Conservation (phyloP, 2,329 filamentous ascomycete genomes). For the Fusarium lateritium region DNA sequence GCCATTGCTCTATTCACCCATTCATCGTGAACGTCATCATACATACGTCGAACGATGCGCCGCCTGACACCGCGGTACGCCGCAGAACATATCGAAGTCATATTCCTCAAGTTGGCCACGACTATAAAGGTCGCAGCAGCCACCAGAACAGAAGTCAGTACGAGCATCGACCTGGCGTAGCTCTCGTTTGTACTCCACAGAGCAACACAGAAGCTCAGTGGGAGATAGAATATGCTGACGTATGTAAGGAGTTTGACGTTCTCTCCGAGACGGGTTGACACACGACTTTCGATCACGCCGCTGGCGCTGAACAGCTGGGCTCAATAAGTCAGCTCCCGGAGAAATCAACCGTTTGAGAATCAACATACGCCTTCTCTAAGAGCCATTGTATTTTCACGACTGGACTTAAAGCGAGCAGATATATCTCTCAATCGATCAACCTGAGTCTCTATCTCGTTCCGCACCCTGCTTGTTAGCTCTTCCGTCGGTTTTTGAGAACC, state of each 20-base stretch:
- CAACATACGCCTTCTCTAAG: slow-evolving; percentile 14
- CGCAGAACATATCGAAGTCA: neutral
- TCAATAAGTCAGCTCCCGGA: neutral
- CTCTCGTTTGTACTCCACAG: slow-evolving; percentile 25
- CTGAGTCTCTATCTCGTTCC: neutral
- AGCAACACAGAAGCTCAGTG: slow-evolving; percentile 52
- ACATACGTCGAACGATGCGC: neutral
- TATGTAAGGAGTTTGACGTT: slow-evolving; percentile 57
- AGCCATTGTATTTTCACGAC: slow-evolving; percentile 10
- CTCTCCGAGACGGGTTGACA: slow-evolving; percentile 47
- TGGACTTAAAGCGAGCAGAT: slow-evolving; percentile 3
- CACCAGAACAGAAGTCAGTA: neutral
- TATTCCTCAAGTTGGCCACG: slow-evolving; percentile 4
- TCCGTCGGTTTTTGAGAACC: neutral
- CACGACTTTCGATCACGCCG: slow-evolving; percentile 1
- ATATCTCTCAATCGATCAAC: neutral
- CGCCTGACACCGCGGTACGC: neutral
- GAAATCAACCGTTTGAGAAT: fast-evolving
- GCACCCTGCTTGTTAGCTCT: neutral
- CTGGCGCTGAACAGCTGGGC: slow-evolving; percentile 18
- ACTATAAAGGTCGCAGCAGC: slow-evolving; percentile 1
- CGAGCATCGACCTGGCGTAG: neutral
- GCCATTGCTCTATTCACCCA: neutral
- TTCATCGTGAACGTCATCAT: neutral
- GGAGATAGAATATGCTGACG: slow-evolving; percentile 59